Base-by-base conservation (phyloP, 371 early-diverging fungal species). In the Funneliformis caledonium region DNA sequence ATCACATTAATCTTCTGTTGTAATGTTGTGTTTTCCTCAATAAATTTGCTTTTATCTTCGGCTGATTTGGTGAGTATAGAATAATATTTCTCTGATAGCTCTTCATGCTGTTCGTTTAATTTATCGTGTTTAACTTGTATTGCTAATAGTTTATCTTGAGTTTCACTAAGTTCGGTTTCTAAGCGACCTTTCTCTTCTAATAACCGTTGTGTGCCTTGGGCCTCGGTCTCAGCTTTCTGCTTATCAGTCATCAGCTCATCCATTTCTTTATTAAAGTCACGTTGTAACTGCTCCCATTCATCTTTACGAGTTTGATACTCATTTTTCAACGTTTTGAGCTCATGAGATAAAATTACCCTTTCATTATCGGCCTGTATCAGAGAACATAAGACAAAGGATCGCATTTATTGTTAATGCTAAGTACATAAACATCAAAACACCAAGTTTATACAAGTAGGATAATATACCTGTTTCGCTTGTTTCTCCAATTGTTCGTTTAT, bases 71-170 rank as follows among this genome's bases (percentile, higher is more conserved):
- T n/a, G 4, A 50, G 14, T 22, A 10, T 11, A 31, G 10, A 26
- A 22, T 50, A 72, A 50, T 72, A 50, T 50, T 50, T 72, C 12
- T 72, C 72, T 14, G 26, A 48, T 48, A 72, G 2, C 26, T 47
- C 47, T 42, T n/a, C 22, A 26, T 48, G 47, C 48, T 72, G 72
- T 72, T 22, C 50, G n/a, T 72, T 33, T 8, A 72, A 19, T 48
- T 45, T 72, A 31, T 72, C 72, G 50, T 11, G 19, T 72, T 72
- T 72, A 6, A 33, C 50, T 33, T 72, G 50, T 72, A 52, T 11
- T 11, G 47, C 31, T 47, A 50, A 50, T 31, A 72, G 31, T 50
- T 72, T 72, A 26, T 72, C 72, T 72, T 72, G 72, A 14, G 72
- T 26, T 14, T 48, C 31, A 10, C 31, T 50, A 2, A 26, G 14